Percentiles rank a stretch among this genome's conserved stretches.
Evolutionary conservation across 495 filamentous ascomycete genomes (phyloP).

Genomic region (Xylaria castorea): DNA sequence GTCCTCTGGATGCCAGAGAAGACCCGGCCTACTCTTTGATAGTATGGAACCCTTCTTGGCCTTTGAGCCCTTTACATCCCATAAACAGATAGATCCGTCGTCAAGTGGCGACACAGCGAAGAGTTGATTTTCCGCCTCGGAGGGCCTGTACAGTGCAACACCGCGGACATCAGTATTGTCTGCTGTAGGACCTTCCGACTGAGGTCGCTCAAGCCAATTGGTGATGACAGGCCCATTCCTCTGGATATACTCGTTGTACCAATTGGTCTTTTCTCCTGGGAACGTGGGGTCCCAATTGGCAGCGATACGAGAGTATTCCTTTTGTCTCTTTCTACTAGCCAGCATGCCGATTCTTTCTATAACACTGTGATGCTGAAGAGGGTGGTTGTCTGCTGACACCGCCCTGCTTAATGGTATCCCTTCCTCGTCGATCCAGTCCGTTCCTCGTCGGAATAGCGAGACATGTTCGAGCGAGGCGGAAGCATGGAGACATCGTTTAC

Average conservation of each 20-base stretch:
- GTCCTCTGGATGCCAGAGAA: constrained; percentile 38
- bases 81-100: constrained; percentile 84
- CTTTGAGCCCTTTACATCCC: constrained; percentile 75
- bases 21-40: constrained; percentile 66
- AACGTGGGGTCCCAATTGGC: constrained; percentile 85
- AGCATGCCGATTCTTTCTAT: constrained; percentile 29
- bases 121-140: constrained; percentile 51
- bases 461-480: constrained; percentile 63
- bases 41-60: constrained; percentile 68
- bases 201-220: constrained; percentile 75
- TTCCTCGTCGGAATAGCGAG: constrained; percentile 43
- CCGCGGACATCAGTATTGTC: constrained; percentile 64
- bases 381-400: constrained; percentile 46
- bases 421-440: constrained; percentile 44
- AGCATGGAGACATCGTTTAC: constrained; percentile 72
- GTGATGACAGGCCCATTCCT: constrained; percentile 75
- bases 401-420: constrained; percentile 34
- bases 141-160: constrained; percentile 66
- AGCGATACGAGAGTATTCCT: constrained; percentile 61
- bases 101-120: constrained; percentile 81
- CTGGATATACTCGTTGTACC: constrained; percentile 89
- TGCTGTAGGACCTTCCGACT: constrained; percentile 37
- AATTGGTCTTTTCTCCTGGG: constrained; percentile 70
- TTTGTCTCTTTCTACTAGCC: constrained; percentile 39
- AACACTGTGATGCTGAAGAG: constrained; percentile 35